These are phyloP conservation scores for Beauveria varroae DNA, from an alignment of 2,329 filamentous ascomycete genomes.

Conservation along the genomic window DNA sequence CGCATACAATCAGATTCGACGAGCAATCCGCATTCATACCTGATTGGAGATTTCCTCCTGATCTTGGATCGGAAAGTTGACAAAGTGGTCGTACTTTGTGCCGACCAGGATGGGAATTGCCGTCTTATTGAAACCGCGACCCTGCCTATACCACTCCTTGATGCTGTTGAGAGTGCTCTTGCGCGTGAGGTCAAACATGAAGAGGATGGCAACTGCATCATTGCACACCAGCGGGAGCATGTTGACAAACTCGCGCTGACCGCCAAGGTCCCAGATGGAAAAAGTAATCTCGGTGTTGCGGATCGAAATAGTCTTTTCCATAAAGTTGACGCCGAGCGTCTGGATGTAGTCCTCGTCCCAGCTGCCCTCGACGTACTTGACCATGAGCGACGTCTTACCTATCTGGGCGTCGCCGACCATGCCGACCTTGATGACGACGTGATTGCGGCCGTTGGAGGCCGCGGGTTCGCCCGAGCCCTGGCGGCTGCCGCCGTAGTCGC, in stretches of 20 bases:
- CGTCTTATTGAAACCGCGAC: slow-evolving; percentile 97
- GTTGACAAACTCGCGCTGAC: slow-evolving; percentile 98
- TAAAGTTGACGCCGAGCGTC: slow-evolving; percentile 97
- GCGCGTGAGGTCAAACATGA: slow-evolving; percentile 98
- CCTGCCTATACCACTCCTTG: slow-evolving; percentile 99
- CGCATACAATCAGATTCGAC: neutral
- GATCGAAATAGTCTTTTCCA: slow-evolving; percentile 99
- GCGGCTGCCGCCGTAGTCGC: slow-evolving; percentile 32
- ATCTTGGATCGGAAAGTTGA: slow-evolving; percentile 95
- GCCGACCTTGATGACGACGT: slow-evolving; percentile 97
- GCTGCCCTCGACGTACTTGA: slow-evolving; percentile 98
- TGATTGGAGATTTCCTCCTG: slow-evolving; percentile 98
- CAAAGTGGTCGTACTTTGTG: slow-evolving; percentile 98
- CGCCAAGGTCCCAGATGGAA: slow-evolving; percentile 97
- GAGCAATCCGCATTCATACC: slow-evolving; percentile 39
- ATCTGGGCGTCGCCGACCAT: slow-evolving; percentile 99
- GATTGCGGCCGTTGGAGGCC: slow-evolving; percentile 46
- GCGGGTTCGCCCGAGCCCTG: slow-evolving; percentile 28
- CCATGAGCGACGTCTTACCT: slow-evolving; percentile 98
- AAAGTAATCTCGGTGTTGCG: slow-evolving; percentile 99
- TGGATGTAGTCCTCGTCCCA: slow-evolving; percentile 99
- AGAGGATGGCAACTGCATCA: slow-evolving; percentile 94
- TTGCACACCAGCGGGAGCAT: slow-evolving; percentile 99
- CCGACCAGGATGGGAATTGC: slow-evolving; percentile 97
- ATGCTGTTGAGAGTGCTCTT: slow-evolving; percentile 99